Conservation (phyloP, 148 eudicot species). For the Camellia granthamiana region DNA sequence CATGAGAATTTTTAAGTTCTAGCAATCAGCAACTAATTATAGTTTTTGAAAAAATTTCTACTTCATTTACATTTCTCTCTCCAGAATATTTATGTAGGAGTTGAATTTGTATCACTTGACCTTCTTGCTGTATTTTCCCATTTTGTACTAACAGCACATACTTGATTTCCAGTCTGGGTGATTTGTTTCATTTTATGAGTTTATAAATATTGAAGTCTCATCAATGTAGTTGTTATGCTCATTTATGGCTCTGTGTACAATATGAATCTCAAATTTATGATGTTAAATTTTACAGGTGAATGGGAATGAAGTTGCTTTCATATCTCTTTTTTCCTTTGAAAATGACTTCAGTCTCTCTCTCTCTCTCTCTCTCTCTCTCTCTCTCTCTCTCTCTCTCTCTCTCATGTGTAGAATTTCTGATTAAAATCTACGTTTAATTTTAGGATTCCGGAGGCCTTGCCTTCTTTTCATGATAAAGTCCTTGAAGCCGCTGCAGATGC, state of each 20-base stretch:
- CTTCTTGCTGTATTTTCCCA: background rate
- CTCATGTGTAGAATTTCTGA: background rate
- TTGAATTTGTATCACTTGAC: background rate
- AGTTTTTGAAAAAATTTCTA: background rate
- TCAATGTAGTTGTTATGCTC: background rate
- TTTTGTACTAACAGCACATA: background rate
- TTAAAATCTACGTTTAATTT: conserved; percentile 6
- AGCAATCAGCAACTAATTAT: background rate
- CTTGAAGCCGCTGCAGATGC: conserved; percentile 67
- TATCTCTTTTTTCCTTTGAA: conserved; percentile 73
- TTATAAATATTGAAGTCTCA: background rate
- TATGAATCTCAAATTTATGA: background rate
- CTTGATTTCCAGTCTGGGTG: background rate
- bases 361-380: conserved; percentile 19
- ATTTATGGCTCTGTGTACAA: background rate
- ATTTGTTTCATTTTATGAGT: background rate
- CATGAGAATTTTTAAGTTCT: no score
- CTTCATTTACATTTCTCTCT: background rate
- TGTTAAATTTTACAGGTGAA: conserved; percentile 52
- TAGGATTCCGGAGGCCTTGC: conserved; percentile 76
- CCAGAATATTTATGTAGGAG: background rate
- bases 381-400: conserved; percentile 10
- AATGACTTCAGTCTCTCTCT: conserved; percentile 66
- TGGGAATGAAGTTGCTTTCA: conserved; percentile 79
- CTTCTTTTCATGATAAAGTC: conserved; percentile 75